Conservation (phyloP, 352 stramenopile species). For the Elongisporangium senticosum region DNA sequence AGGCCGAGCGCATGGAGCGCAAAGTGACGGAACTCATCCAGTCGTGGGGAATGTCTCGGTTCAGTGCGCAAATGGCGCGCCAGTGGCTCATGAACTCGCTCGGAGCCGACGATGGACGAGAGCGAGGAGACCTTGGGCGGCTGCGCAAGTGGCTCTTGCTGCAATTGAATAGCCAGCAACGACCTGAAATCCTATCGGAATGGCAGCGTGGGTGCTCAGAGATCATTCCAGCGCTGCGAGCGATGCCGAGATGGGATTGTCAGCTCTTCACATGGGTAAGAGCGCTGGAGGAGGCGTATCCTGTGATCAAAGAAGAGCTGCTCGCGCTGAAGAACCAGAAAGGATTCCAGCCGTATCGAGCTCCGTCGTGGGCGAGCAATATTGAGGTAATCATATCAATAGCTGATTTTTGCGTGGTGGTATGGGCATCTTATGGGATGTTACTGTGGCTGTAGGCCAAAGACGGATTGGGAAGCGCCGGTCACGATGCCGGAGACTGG, state of each 20-base stretch:
- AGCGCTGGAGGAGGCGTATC: constrained; percentile 42
- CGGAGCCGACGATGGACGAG: constrained; percentile 10
- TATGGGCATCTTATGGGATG: constrained; percentile 1
- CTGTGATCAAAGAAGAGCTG: constrained; percentile 57
- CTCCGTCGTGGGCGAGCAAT: constrained; percentile 62
- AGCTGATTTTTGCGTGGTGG: not conserved
- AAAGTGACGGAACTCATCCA: constrained; percentile 41
- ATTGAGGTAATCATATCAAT: constrained; percentile 22
- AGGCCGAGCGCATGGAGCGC: constrained; percentile 15
- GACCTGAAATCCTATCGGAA: constrained; percentile 14
- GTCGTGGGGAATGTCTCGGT: constrained; percentile 56
- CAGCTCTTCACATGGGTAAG: constrained; percentile 37
- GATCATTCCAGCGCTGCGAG: constrained; percentile 40
- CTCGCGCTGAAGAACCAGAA: constrained; percentile 32
- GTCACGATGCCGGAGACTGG: constrained; percentile 80
- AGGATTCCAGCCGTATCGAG: constrained; percentile 75
- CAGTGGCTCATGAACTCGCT: constrained; percentile 49
- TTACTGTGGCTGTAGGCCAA: constrained; percentile 26
- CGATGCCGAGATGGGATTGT: constrained; percentile 46
- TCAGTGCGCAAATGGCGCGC: constrained; percentile 61
- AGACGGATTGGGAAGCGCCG: constrained; percentile 69
- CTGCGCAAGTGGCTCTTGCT: constrained; percentile 64
- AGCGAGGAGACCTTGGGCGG: constrained; percentile 19
- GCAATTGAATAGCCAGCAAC: constrained; percentile 52
- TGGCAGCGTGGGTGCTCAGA: constrained; percentile 73